Evolutionary conservation across 2,329 filamentous ascomycete genomes (phyloP), one percentile per base, ranked within the genome.

Genomic region (Ophiostoma sp.): DNA sequence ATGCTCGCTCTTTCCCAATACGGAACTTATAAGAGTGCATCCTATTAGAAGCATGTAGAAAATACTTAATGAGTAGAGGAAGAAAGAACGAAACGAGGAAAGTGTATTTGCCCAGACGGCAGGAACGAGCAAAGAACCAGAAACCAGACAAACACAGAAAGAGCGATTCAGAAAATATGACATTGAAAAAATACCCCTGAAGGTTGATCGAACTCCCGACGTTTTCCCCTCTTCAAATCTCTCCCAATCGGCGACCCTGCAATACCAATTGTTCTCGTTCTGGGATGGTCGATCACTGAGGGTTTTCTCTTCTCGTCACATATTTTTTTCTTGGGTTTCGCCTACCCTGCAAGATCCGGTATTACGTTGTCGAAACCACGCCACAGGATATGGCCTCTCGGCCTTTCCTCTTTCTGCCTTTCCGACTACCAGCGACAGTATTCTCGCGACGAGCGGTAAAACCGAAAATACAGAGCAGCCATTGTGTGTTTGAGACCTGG

Each of bases 351-450:
- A 45, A 9, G 68, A 70, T 45, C 50, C n/a, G 33, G 68, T 33
- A 70, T 70, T 61, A 70, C 69, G 69, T 45, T 36, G 52, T n/a
- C 33, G 22, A 61, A 70, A 70, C 52, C 52, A 70, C 36, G 12
- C 69, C 19, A 42, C 31, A 39, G 22, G 28, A 55, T 9, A 17
- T 9, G 12, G 19, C 31, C 68, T 57, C 9, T 55, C 4, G 12
- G 6, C 50, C 9, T 25, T 42, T 57, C 15, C 22, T 33, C 9
- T 19, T 70, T 45, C 7, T 28, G 17, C 45, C 2, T 7, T 45
- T 11, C 63, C 25, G 64, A 33, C 25, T 33, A 15, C 11, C 66
- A 9, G 15, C 39, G 19, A 52, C 45, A 28, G n/a, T 6, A 6
- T 19, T 19, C 61, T 66, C 61, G 61, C 36, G 36, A 28, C 36